Evolutionary conservation across 305 asterid genomes (phyloP).

Genomic region (Fraxinus albicans): DNA sequence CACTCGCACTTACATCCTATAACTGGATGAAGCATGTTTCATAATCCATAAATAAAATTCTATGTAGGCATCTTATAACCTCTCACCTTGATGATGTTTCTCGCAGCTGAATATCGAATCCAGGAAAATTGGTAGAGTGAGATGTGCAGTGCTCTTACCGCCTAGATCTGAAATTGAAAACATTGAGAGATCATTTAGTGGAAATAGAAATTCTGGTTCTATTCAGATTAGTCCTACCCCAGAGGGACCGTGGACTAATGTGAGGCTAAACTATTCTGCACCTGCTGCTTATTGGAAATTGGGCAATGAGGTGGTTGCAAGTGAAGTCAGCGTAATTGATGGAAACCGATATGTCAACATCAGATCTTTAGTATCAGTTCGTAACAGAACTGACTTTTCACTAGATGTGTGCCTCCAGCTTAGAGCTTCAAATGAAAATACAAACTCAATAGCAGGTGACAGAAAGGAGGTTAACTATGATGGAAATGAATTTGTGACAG

Average conservation of each 20-base stretch:
- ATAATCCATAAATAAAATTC: not conserved
- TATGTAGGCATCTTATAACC: not conserved
- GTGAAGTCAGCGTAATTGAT: conserved; percentile 81
- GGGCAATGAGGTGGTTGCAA: conserved; percentile 78
- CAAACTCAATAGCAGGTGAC: conserved; percentile 30
- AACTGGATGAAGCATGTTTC: not conserved
- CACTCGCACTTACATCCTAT: not conserved
- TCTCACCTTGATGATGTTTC: conserved; percentile 19
- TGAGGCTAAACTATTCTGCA: conserved; percentile 88
- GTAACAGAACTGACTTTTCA: conserved; percentile 63
- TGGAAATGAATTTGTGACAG: conserved; percentile 43
- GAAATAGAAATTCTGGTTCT: conserved; percentile 53
- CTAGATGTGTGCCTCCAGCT: conserved; percentile 73
- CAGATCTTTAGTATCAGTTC: conserved; percentile 88
- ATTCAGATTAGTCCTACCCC: conserved; percentile 82
- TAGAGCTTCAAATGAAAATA: conserved; percentile 40
- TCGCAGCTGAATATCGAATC: conserved; percentile 49
- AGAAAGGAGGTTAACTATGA: conserved; percentile 29
- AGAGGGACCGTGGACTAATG: conserved; percentile 92
- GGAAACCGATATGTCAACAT: conserved; percentile 73
- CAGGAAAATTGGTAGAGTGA: conserved; percentile 54
- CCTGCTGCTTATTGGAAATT: conserved; percentile 93
- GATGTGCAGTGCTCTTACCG: conserved; percentile 62
- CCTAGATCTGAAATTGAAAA: conserved; percentile 44
- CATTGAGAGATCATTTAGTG: conserved; percentile 36